Evolutionary conservation across 805 yeast species (phyloP).

Genomic region (Pichia heedii): DNA sequence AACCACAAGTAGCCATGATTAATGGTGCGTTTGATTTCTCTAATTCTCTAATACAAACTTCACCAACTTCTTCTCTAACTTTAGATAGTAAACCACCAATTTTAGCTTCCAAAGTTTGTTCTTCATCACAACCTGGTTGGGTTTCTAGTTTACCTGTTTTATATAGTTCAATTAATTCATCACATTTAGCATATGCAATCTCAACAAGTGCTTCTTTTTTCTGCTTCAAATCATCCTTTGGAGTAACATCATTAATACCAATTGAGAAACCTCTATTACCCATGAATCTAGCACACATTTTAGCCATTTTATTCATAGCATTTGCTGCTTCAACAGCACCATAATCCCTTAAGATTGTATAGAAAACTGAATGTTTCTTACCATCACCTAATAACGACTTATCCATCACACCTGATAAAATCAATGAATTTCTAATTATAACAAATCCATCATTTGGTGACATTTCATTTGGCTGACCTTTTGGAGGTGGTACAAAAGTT

Average conservation of each 20-base stretch:
- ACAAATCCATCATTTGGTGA: conserved; percentile 96
- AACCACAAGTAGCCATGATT: conserved; percentile 99
- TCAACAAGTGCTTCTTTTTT: conserved; percentile 87
- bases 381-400: conserved; percentile 96
- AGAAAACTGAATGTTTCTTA: conserved; percentile 92
- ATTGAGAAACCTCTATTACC: conserved; percentile 96
- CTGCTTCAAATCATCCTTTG: conserved; percentile 64
- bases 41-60: conserved; percentile 87
- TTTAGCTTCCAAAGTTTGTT: conserved; percentile 94
- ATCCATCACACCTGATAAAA: conserved; percentile 93
- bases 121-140: conserved; percentile 98
- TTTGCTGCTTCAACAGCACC: conserved; percentile 95
- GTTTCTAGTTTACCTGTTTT: conserved; percentile 87
- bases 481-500: conserved; percentile 70
- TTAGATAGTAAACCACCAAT: conserved; percentile 94
- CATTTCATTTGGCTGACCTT: conserved; percentile 80
- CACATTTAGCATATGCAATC: conserved; percentile 83
- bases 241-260: conserved; percentile 96
- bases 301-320: conserved; percentile 99
- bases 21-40: conserved; percentile 90
- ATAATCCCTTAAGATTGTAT: conserved; percentile 88
- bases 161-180: conserved; percentile 71
- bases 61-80: conserved; percentile 98
- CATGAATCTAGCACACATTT: conserved; percentile 86
- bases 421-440: conserved; percentile 78